phyloP scores from a whole-genome alignment of 768 basidiomycete genomes.

The Hypsizygus marmoreus region DNA sequence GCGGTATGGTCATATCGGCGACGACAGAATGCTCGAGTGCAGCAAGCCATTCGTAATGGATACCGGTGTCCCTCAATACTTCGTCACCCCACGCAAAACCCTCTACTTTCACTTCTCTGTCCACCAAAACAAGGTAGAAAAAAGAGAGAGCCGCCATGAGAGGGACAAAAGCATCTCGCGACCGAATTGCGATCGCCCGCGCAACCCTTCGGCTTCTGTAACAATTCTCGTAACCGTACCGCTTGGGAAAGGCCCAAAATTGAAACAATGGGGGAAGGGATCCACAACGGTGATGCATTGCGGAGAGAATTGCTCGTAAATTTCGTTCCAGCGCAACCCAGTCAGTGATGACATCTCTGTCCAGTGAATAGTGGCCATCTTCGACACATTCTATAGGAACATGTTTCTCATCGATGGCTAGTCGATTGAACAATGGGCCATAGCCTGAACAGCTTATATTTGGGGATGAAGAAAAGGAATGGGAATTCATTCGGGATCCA shows the following conservation, averaged over 20 bases:
- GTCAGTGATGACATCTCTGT: not conserved
- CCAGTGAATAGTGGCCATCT: not conserved
- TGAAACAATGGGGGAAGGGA: slow-evolving; percentile 2
- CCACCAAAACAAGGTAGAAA: not conserved
- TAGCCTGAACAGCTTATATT: slow-evolving; percentile 4
- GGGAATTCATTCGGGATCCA: slow-evolving; percentile 3
- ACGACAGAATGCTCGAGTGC: not conserved
- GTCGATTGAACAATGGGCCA: not conserved
- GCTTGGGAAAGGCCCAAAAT: slow-evolving; percentile 5
- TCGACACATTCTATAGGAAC: not conserved
- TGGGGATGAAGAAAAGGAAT: not conserved
- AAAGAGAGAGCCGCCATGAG: slow-evolving; percentile 9
- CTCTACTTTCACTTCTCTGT: not conserved
- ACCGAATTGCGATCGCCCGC: slow-evolving; percentile 1
- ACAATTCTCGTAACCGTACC: slow-evolving; percentile 4
- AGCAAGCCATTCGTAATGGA: not conserved
- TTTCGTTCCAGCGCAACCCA: slow-evolving; percentile 7
- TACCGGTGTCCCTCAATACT: not conserved
- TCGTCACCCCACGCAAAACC: not conserved
- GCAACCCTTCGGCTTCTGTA: not conserved
- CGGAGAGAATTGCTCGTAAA: slow-evolving; percentile 2
- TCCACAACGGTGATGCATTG: slow-evolving; percentile 1
- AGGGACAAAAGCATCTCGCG: slow-evolving; percentile 11
- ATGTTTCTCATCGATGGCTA: not conserved
- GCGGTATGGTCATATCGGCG: not conserved